Base-by-base conservation (phyloP, 805 yeast species). In the Candida takata region DNA sequence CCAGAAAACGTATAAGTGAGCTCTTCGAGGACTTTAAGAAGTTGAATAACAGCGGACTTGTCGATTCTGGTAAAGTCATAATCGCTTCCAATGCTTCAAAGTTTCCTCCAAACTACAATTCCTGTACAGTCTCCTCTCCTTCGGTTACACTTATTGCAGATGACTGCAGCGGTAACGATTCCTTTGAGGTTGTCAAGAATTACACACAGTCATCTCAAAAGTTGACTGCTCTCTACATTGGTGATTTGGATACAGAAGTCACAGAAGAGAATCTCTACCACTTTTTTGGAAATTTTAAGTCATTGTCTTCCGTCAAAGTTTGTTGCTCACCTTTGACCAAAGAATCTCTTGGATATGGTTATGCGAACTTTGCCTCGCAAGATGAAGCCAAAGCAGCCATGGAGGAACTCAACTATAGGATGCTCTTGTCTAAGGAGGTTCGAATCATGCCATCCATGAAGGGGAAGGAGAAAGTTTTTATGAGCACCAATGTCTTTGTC, bases 341-440 rank as follows among this genome's bases (percentile, higher is more conserved):
- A 17, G 58, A 66, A 33, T 73, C 87, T 1, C 59, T 84, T 38
- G 82, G 86, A 3, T 80, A 82, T 56, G 92, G 86, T 1, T 83
- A 81, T 52, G 77, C 81, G 14, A 79, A 82, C 38, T 80, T 79
- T 52, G 57, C 59, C 7, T 58, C 54, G 5, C 62, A 64, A 29
- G 49, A 57, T 8, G 79, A 73, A 35, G 85, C 85, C 1, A 66
- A 65, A 26, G 36, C 39, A 24, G 86, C 84, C 3, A 62, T 74
- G 32, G 77, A 72, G 31, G 66, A 71, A 8, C 67, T 78, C 57
- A 81, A 77, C 52, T 74, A 70, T 45, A 62, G 63, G 4, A 46
- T 46, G 0, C 44, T 74, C 0, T 42, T 52, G 18, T 60, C 56
- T 11, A 60, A 62, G 17, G 79, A 72, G 40, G 62, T 74, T 15